phyloP scores from a whole-genome alignment of 305 asterid species.

The Fraxinus ornus region DNA sequence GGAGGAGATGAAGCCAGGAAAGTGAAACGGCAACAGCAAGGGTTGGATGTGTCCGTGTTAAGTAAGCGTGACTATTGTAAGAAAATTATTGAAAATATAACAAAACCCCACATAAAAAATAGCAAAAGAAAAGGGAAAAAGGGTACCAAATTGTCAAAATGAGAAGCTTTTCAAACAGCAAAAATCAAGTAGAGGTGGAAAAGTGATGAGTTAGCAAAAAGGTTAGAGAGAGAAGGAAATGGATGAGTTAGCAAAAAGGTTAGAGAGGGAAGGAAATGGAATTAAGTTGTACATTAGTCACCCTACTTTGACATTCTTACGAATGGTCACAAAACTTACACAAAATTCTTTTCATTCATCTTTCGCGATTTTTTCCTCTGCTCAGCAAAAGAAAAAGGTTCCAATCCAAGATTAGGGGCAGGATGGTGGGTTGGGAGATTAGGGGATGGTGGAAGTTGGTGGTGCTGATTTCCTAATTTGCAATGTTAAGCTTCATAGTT shows the following conservation, averaged over 20 bases:
- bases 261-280: background rate
- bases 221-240: background rate
- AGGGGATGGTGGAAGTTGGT: too few species aligned
- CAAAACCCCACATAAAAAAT: background rate
- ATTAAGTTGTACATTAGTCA: background rate
- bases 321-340: too few species aligned
- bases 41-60: background rate
- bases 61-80: slow-evolving; percentile 27
- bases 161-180: slow-evolving; percentile 35
- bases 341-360: too few species aligned
- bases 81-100: background rate
- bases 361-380: too few species aligned
- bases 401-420: too few species aligned
- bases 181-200: slow-evolving; percentile 35
- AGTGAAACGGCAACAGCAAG: slow-evolving; percentile 23
- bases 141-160: slow-evolving; percentile 32
- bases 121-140: slow-evolving; percentile 5
- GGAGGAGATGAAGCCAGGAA: background rate
- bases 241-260: too few species aligned
- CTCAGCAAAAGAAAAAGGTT: too few species aligned
- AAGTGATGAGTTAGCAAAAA: slow-evolving; percentile 25
- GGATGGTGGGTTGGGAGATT: too few species aligned
- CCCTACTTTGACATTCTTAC: too few species aligned
- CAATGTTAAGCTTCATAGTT: too few species aligned
- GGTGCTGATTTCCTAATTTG: too few species aligned